Base-by-base conservation (phyloP, 73 alveolate genomes). In the Uronychia binucleata region DNA sequence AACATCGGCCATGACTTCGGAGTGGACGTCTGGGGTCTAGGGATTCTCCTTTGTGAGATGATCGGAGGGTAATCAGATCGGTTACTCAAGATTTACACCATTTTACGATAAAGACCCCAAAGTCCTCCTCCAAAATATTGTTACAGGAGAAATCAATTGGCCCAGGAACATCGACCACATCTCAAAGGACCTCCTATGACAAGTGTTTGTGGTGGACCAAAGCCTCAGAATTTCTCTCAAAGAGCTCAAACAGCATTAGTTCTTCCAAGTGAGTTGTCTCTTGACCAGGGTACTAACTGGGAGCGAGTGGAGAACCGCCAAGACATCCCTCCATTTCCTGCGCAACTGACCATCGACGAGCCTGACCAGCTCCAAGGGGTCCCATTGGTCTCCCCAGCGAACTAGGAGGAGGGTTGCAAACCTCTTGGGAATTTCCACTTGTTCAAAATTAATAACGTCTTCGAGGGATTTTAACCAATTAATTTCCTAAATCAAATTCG, bases 1-100 rank as follows among this genome's bases (percentile, higher is more conserved):
- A 84, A 94, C 67, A 75, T 91, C 84, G 93, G 83, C 58, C 91
- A 94, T 85, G 88, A 90, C 58, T 77, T 85, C 46, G 84, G 88
- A 74, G 93, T 94, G 32, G 98, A 94, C 82, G 75, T 94, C 34
- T 94, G 95, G 95, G 80, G 96, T 13, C 28, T 88, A 33, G 98
- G 98, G 28, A 91, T 94, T 80, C 79, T 83, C 0, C 57, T 83
- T 29, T 83, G 83, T 83, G 90, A 83, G 74, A 60, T 83, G 46
- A 83, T 83, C 32, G 90, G 90, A n/a, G 90, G 90, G 67, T 46
- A 46, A 46, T 46, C 67, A 46, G 67, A 46, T n/a, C n/a, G n/a
- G n/a, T 46, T 46, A 46, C 5, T 46, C n/a, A n/a, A n/a, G n/a
- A n/a, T n/a, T n/a, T n/a, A n/a, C n/a, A n/a, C n/a, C n/a, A n/a